Evolutionary conservation across 2,329 filamentous ascomycete genomes (phyloP), one percentile per base, ranked within the genome.

Genomic region (Colletotrichum ledebouriae): DNA sequence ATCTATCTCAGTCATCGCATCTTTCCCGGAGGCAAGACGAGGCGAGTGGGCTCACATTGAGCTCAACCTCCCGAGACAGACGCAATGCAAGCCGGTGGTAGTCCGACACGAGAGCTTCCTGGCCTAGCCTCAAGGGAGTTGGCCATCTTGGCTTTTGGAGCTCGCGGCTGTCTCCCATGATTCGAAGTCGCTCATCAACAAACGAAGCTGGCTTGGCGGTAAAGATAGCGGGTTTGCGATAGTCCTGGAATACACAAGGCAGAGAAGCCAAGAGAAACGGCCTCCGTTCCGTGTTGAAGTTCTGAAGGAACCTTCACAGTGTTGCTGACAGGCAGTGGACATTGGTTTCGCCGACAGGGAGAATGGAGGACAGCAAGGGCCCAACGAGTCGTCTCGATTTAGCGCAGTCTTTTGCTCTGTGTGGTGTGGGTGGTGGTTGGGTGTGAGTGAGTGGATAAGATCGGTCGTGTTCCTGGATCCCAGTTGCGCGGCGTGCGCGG

Each of bases 401-500:
- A 22, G 22, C 22, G 4, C 22, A 22, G 3, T 2, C 22, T 22
- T 22, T 22, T 22, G 22, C 22, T 22, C 22, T 4, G 22, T 22
- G 22, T 22, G 22, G 22, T 22, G 22, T 22, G 22, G 22, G 22
- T 22, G 22, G 22, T 22, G 22, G 22, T 22, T 22, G 22, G 22
- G 22, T 22, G 22, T 22, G 22, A 22, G 22, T 22, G 22, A 22
- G 22, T 22, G 22, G 22, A 22, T 4, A 22, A 22, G 22, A 22
- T 56, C 17, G 53, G 53, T 44, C 34, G 49, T 44, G 65, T 68
- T 65, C 65, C 65, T 68, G 65, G 65, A 68, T 68, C 65, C 65
- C 41, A 33, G 65, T 34, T 22, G 3, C 15, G 25, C 56, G 46
- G 46, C 55, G 47, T 42, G 41, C 15, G 25, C 56, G 46, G 46